phyloP scores from a whole-genome alignment of 2,329 filamentous ascomycete species.

The Curvularia spicifera region DNA sequence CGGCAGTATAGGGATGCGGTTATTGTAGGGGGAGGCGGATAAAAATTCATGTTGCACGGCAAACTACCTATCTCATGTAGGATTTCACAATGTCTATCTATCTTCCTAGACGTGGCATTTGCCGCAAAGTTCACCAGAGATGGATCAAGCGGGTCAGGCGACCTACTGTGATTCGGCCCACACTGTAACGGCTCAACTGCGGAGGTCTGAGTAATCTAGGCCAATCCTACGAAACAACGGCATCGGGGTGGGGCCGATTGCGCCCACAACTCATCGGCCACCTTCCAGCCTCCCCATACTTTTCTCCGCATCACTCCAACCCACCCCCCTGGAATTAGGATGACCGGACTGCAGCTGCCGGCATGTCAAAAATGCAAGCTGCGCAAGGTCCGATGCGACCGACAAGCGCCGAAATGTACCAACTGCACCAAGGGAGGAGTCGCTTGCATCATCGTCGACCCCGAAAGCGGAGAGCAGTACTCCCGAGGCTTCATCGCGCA shows the following conservation, averaged over 20 bases:
- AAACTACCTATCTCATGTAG: background rate
- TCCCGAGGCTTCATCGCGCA: background rate
- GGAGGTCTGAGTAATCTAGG: background rate
- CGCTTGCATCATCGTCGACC: background rate
- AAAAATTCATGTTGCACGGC: constrained; percentile 45
- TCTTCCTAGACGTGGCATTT: background rate
- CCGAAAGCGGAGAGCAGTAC: background rate
- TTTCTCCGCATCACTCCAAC: background rate
- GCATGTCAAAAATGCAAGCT: constrained; percentile 21
- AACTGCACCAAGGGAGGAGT: background rate
- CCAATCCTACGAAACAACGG: background rate
- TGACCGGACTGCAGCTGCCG: constrained; percentile 8
- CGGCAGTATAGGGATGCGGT: constrained; percentile 47
- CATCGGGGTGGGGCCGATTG: background rate
- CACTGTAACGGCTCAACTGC: background rate
- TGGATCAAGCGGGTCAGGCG: background rate
- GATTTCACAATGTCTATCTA: background rate
- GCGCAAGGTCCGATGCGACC: constrained; percentile 17
- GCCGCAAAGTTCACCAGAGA: background rate
- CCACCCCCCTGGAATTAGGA: background rate
- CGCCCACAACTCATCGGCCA: background rate
- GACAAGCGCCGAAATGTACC: background rate
- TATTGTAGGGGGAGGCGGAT: constrained; percentile 42
- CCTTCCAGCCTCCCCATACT: background rate
- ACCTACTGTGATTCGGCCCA: background rate